Percentiles rank a stretch among this genome's conserved stretches.
phyloP scores from a whole-genome alignment of 2,329 filamentous ascomycete species.

The Talaromyces atroroseus region DNA sequence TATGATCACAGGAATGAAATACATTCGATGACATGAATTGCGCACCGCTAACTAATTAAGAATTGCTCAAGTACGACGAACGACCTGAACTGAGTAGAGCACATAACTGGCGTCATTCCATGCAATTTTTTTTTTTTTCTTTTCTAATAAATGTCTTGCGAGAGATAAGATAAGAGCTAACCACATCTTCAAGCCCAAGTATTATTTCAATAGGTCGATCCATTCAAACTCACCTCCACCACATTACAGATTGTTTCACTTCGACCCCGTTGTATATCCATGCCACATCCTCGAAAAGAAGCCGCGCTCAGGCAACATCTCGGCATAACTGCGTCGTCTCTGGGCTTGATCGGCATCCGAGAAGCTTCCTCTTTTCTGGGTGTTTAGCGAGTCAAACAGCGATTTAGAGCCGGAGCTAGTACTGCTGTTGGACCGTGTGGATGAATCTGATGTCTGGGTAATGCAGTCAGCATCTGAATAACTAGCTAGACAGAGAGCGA shows the following conservation, averaged over 20 bases:
- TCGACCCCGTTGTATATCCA: slow-evolving; percentile 30
- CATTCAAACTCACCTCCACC: background rate
- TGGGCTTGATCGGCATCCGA: slow-evolving; percentile 21
- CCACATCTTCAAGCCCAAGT: background rate
- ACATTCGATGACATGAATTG: background rate
- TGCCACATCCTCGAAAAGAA: slow-evolving; percentile 39
- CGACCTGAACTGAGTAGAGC: too few relatives aligned
- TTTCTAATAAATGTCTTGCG: background rate
- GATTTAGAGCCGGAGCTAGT: background rate
- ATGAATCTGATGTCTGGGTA: slow-evolving; percentile 15
- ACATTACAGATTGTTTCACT: background rate
- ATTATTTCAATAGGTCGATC: background rate
- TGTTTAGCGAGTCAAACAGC: slow-evolving; percentile 5
- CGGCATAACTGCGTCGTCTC: slow-evolving; percentile 42
- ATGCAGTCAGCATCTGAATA: background rate
- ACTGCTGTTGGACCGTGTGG: slow-evolving; percentile 16
- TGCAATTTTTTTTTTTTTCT: background rate
- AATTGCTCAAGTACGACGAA: background rate
- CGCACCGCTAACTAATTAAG: background rate
- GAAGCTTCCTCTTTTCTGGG: slow-evolving; percentile 11
- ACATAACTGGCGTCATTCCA: background rate
- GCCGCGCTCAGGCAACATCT: slow-evolving; percentile 31
- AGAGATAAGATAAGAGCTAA: background rate
- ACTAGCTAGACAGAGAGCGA: background rate
- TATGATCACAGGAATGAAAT: slow-evolving; percentile 10